These are phyloP conservation scores for Porodaedalea pini DNA, from an alignment of 1,284 basidiomycete species.

Conservation along the genomic window DNA sequence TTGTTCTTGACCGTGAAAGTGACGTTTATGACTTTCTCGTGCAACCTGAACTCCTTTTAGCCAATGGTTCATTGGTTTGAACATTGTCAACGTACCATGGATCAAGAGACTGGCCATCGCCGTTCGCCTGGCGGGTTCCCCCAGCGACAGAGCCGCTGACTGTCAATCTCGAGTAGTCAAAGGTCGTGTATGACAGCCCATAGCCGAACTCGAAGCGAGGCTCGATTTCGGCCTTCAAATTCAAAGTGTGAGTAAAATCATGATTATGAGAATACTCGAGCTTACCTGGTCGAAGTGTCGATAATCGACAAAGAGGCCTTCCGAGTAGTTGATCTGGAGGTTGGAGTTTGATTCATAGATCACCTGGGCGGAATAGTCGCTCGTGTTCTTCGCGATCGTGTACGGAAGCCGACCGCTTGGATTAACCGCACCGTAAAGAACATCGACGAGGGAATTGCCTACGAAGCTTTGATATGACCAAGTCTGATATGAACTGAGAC, in stretches of 20 bases:
- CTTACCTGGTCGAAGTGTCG: slow-evolving; percentile 22
- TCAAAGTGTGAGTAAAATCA: neutral
- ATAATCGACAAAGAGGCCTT: slow-evolving; percentile 27
- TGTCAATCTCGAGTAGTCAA: slow-evolving; percentile 59
- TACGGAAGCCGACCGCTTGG: slow-evolving; percentile 44
- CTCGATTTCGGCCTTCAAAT: slow-evolving; percentile 38
- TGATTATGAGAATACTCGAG: neutral
- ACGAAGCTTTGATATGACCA: no score
- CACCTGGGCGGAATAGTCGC: slow-evolving; percentile 44
- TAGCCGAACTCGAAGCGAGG: slow-evolving; percentile 79
- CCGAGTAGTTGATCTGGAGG: slow-evolving; percentile 32
- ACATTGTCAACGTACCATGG: slow-evolving; percentile 27
- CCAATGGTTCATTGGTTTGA: neutral
- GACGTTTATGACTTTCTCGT: slow-evolving; percentile 32
- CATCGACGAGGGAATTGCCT: slow-evolving; percentile 43
- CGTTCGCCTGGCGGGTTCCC: slow-evolving; percentile 29
- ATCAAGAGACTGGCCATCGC: slow-evolving; percentile 31
- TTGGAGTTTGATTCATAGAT: slow-evolving; percentile 27
- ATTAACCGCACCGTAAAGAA: slow-evolving; percentile 45
- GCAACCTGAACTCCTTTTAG: slow-evolving; percentile 27
- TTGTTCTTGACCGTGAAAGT: slow-evolving; percentile 35
- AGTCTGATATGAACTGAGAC: no score
- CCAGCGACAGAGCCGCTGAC: slow-evolving; percentile 28
- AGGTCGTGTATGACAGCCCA: slow-evolving; percentile 81
- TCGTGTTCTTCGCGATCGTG: slow-evolving; percentile 44